Conservation (phyloP, 75 land plant species). For the Ceratopteris richardii region DNA sequence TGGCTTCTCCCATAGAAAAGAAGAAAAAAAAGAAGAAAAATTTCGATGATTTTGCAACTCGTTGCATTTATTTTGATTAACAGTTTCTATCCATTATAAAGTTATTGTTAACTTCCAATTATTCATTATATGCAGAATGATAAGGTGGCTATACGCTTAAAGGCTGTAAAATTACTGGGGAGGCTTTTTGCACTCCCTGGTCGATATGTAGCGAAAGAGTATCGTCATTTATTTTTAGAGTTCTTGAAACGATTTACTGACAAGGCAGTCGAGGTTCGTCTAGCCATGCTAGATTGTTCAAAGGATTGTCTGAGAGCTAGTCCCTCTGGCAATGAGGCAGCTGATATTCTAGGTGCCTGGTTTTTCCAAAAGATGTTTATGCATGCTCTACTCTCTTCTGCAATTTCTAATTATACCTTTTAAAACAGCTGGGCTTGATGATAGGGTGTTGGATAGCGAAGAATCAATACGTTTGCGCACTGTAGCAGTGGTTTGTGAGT, state of each 20-base stretch:
- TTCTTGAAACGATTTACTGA: conserved; percentile 84
- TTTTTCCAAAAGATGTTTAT: background rate
- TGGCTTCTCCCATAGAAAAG: too few species aligned
- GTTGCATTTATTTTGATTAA: too few species aligned
- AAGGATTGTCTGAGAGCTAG: conserved; percentile 49
- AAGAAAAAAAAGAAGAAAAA: too few species aligned
- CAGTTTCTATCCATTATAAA: too few species aligned
- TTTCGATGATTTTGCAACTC: too few species aligned
- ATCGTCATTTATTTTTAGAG: conserved; percentile 56
- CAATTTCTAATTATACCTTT: background rate
- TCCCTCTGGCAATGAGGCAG: conserved; percentile 44
- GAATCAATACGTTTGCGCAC: conserved; percentile 65
- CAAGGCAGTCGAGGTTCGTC: conserved; percentile 65
- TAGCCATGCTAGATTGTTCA: conserved; percentile 61
- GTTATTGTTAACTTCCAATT: too few species aligned
- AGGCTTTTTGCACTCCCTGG: conserved; percentile 57
- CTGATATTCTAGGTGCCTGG: conserved; percentile 60
- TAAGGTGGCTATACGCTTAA: conserved; percentile 73
- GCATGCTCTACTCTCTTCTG: background rate
- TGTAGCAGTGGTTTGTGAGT: conserved; percentile 60
- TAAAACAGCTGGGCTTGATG: conserved; percentile 60
- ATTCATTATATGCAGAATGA: conserved; percentile 77
- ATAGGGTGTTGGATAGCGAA: conserved; percentile 76
- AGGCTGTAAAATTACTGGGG: conserved; percentile 71
- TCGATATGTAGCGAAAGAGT: conserved; percentile 46